A percentile compares a stretch with the other conserved stretches of the same genome.
Evolutionary conservation across 768 basidiomycete species (phyloP).

Genomic region (Tulasnella sp.): DNA sequence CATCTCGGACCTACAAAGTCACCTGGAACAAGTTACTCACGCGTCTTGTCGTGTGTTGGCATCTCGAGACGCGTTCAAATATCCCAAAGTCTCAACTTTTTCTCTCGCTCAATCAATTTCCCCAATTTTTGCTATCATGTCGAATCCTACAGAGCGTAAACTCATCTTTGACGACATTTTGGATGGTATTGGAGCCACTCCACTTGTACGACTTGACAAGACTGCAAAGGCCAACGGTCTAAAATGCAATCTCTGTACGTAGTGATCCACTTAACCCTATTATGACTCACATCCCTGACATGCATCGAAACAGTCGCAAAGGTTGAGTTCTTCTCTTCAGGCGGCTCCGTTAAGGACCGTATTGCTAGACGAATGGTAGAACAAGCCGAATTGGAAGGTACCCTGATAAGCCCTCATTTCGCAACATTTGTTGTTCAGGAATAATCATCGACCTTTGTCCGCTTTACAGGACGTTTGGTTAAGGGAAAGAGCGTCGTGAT

Average conservation of each 20-base stretch:
- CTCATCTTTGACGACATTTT: slow-evolving; percentile 61
- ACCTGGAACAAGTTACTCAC: too few species aligned
- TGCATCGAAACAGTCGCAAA: slow-evolving; percentile 52
- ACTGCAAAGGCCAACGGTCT: slow-evolving; percentile 61
- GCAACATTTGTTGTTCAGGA: too few species aligned
- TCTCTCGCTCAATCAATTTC: not conserved
- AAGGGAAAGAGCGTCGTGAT: slow-evolving; percentile 86
- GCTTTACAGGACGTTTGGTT: slow-evolving; percentile 41
- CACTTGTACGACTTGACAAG: slow-evolving; percentile 73
- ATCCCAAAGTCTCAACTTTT: too few species aligned
- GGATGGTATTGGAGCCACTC: slow-evolving; percentile 81
- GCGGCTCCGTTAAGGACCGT: slow-evolving; percentile 91
- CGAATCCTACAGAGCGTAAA: slow-evolving; percentile 1
- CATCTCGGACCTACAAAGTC: too few species aligned
- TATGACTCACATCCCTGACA: not conserved
- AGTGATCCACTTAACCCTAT: not conserved
- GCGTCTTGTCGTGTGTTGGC: too few species aligned
- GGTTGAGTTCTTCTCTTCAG: slow-evolving; percentile 78
- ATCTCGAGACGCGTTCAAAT: too few species aligned
- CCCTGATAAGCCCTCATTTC: not conserved
- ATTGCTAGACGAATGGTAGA: slow-evolving; percentile 96
- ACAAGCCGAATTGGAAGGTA: slow-evolving; percentile 80
- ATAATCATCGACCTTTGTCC: not conserved
- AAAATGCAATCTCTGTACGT: slow-evolving; percentile 80
- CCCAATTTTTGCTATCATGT: not conserved